A percentile compares a stretch with the other conserved stretches of the same genome.
Conservation (phyloP, 2,329 filamentous ascomycete genomes). For the Botryotinia globosa region DNA sequence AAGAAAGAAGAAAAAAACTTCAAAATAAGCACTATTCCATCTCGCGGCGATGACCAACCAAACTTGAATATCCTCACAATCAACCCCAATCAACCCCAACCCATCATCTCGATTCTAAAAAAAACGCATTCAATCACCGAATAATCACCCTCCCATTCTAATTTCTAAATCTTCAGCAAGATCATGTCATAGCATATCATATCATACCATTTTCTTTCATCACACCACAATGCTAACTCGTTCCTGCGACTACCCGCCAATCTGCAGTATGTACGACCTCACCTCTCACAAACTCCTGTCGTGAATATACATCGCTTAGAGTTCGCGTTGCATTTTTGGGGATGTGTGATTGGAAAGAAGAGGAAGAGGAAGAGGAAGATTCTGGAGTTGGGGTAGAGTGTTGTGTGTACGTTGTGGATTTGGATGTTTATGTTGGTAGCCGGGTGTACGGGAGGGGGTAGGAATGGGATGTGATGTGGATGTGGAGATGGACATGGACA, state of each 20-base stretch:
- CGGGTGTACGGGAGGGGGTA: too few relatives aligned
- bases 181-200: neutral
- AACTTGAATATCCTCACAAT: neutral
- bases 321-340: neutral
- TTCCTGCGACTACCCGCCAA: neutral
- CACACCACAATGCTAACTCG: neutral
- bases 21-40: neutral
- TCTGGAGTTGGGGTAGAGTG: neutral
- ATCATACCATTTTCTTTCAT: neutral
- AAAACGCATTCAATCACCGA: neutral
- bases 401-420: neutral
- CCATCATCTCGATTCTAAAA: too few relatives aligned
- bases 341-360: neutral
- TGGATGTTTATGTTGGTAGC: neutral
- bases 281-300: neutral
- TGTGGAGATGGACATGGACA: too few relatives aligned
- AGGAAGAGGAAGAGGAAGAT: too few relatives aligned
- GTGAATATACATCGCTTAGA: neutral
- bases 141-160: neutral
- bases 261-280: neutral
- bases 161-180: neutral
- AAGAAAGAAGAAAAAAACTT: neutral
- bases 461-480: too few relatives aligned
- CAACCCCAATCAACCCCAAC: too few relatives aligned
- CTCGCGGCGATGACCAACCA: neutral